These are phyloP conservation scores for Geoglossum cookeanum DNA, from an alignment of 2,329 filamentous ascomycete genomes.

Conservation along the genomic window DNA sequence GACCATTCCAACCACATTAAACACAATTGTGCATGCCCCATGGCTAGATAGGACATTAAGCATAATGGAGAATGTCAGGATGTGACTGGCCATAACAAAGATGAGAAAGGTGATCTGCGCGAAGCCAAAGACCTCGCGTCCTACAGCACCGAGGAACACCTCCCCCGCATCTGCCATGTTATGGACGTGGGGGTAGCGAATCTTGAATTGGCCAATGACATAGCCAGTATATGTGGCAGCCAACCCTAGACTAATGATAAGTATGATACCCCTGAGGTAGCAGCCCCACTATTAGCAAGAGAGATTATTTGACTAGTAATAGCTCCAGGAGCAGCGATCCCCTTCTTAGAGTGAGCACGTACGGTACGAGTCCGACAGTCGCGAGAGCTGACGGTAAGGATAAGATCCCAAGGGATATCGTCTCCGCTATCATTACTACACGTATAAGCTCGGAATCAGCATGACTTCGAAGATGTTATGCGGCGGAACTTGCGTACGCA, in stretches of 20 bases:
- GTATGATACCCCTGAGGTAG: conserved; percentile 25
- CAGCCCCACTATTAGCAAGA: background rate
- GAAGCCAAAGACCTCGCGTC: conserved; percentile 41
- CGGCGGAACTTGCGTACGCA: background rate
- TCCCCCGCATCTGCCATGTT: conserved; percentile 50
- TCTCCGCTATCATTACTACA: conserved; percentile 34
- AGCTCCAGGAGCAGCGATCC: conserved; percentile 14
- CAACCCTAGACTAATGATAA: conserved; percentile 33
- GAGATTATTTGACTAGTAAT: background rate
- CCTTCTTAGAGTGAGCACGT: background rate
- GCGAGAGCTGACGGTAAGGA: conserved; percentile 34
- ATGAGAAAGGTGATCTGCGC: conserved; percentile 45
- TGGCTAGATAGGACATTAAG: conserved; percentile 44
- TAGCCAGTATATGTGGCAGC: conserved; percentile 41
- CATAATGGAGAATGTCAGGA: conserved; percentile 50
- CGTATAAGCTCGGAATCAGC: background rate
- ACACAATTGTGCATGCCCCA: conserved; percentile 42
- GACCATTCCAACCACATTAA: conserved; percentile 24
- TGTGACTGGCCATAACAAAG: conserved; percentile 53
- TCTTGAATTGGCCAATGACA: conserved; percentile 39
- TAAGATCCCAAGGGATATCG: conserved; percentile 36
- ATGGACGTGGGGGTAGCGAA: conserved; percentile 36
- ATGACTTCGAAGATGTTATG: conserved; percentile 14
- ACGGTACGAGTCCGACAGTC: conserved; percentile 30
- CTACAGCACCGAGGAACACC: conserved; percentile 39